phyloP scores from a whole-genome alignment of 1,139 yeast genomes.

The Sugiyamaella pinicola region DNA sequence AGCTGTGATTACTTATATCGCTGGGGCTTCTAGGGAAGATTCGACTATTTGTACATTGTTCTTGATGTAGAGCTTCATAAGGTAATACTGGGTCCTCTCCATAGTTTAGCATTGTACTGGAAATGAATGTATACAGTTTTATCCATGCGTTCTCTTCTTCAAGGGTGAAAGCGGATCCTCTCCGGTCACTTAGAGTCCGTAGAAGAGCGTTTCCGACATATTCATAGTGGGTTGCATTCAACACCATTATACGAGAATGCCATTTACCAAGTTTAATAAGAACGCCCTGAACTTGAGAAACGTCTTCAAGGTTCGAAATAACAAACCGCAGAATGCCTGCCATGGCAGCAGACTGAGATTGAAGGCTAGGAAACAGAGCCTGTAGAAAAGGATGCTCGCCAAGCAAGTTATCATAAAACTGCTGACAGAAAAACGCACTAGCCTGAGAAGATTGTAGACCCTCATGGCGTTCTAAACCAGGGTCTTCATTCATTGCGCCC shows the following conservation, averaged over 20 bases:
- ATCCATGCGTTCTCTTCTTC: conserved; percentile 71
- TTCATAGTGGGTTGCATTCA: conserved; percentile 72
- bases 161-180: conserved; percentile 51
- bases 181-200: conserved; percentile 72
- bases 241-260: conserved; percentile 73
- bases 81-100: conserved; percentile 59
- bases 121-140: conserved; percentile 54
- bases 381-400: conserved; percentile 57
- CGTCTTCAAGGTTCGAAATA: conserved; percentile 50
- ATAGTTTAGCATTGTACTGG: conserved; percentile 64
- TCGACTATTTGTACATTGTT: neutral
- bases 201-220: conserved; percentile 78
- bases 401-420: conserved; percentile 61
- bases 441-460: conserved; percentile 20
- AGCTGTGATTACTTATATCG: neutral
- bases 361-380: conserved; percentile 61
- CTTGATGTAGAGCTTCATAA: neutral
- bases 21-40: neutral
- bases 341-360: conserved; percentile 74
- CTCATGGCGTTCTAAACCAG: conserved; percentile 4
- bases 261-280: conserved; percentile 68
- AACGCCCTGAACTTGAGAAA: conserved; percentile 57
- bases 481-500: conserved; percentile 6
- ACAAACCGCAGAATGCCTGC: conserved; percentile 78
- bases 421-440: conserved; percentile 47